Conservation (phyloP, 2,329 filamentous ascomycete species). For the Neonectria punicea region DNA sequence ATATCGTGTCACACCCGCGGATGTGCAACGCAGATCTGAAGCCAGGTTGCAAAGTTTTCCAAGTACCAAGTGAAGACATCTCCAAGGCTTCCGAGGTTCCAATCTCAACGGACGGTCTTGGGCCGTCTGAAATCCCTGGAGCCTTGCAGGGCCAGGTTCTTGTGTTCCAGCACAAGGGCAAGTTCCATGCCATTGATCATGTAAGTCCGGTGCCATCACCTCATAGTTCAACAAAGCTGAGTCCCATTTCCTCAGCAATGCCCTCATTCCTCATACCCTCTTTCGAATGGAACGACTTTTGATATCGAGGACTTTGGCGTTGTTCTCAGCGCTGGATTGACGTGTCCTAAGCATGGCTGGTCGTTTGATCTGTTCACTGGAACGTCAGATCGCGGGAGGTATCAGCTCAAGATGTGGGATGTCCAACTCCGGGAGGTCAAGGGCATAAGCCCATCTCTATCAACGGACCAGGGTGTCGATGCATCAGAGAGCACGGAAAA, state of each 20-base stretch:
- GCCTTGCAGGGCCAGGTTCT: constrained; percentile 69
- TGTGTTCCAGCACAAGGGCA: constrained; percentile 71
- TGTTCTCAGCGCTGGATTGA: constrained; percentile 69
- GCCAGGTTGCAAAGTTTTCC: constrained; percentile 70
- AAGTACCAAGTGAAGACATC: constrained; percentile 54
- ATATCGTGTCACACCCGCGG: constrained; percentile 50
- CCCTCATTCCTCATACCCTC: constrained; percentile 73
- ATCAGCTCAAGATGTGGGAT: constrained; percentile 72
- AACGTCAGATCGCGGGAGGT: constrained; percentile 68
- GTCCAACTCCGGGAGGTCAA: constrained; percentile 60
- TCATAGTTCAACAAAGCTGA: background rate
- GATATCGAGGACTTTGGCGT: constrained; percentile 80
- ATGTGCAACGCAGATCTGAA: constrained; percentile 52
- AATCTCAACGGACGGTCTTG: constrained; percentile 47
- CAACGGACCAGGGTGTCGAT: background rate
- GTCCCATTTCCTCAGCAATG: constrained; percentile 60
- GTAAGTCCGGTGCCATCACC: constrained; percentile 55
- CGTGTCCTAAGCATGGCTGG: constrained; percentile 77
- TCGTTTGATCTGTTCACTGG: constrained; percentile 76
- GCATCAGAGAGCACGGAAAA: constrained; percentile 28
- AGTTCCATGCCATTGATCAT: constrained; percentile 75
- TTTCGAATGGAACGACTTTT: constrained; percentile 71
- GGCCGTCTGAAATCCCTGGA: constrained; percentile 41
- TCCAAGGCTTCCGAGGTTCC: constrained; percentile 51
- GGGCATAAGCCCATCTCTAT: accelerated